Evolutionary conservation across 2,329 filamentous ascomycete species (phyloP).

Genomic region (Pseudogymnoascus sp.): DNA sequence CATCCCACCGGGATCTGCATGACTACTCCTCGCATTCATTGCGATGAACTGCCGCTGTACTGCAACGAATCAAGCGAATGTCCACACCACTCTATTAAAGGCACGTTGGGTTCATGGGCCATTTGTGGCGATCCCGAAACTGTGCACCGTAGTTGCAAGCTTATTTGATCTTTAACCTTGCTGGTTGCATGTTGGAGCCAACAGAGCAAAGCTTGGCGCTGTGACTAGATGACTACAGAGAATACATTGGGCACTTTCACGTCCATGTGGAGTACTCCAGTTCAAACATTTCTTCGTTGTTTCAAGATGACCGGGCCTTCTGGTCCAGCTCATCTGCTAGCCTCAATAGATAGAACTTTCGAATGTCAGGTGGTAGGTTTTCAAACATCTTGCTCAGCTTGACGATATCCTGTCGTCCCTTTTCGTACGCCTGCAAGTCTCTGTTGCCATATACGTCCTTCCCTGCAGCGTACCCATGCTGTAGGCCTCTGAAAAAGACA

Average conservation of each 20-base stretch:
- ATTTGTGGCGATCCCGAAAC: background rate
- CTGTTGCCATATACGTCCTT: slow-evolving; percentile 83
- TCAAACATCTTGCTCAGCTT: slow-evolving; percentile 58
- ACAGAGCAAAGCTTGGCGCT: background rate
- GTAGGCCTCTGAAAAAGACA: slow-evolving; percentile 71
- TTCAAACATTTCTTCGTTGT: background rate
- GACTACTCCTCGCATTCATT: background rate
- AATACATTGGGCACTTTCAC: background rate
- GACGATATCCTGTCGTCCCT: slow-evolving; percentile 62
- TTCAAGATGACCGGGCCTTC: slow-evolving; percentile 6
- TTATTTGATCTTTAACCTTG: slow-evolving; percentile 1
- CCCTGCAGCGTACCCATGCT: slow-evolving; percentile 59
- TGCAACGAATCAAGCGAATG: background rate
- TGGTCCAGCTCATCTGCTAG: slow-evolving; percentile 57
- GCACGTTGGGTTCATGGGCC: background rate
- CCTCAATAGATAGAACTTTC: slow-evolving; percentile 66
- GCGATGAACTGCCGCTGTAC: background rate
- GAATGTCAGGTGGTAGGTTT: slow-evolving; percentile 54
- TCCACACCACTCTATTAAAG: background rate
- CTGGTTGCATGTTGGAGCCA: background rate
- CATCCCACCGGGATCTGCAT: background rate
- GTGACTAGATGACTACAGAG: background rate
- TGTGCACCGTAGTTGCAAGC: background rate
- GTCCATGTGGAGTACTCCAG: background rate
- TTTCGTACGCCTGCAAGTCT: slow-evolving; percentile 77